Base-by-base conservation (phyloP, 2,329 filamentous ascomycete genomes). In the Aschersonia sp. region DNA sequence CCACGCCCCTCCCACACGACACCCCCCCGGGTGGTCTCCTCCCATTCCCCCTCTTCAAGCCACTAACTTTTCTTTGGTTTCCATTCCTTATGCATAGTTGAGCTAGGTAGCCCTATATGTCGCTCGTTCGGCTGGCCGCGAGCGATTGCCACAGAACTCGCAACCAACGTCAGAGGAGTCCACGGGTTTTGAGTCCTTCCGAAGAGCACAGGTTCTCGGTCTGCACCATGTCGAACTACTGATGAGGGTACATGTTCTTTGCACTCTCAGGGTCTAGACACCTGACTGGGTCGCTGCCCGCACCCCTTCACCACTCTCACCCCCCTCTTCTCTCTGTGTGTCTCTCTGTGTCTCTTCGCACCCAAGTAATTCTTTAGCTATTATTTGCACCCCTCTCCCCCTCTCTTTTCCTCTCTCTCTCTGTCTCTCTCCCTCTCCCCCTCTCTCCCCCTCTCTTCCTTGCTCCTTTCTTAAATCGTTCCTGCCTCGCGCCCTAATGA, bases 31-130 rank as follows among this genome's bases (percentile, higher is more conserved):
- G 14, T 14, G 14, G 14, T 14, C 14, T 14, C 14, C 14, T 14
- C 14, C 14, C 14, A 14, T 14, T 0, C 45, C 39, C 39, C 45
- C 11, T 32, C 30, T 29, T 37, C 30, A 11, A 32, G 45, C 45
- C 37, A 40, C 43, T 22, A 37, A 11, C 10, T 41, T 40, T 46
- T 44, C 43, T 42, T 32, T 46, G 40, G 44, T 22, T 39, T 30
- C 22, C 37, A 29, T 42, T 47, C 43, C 48, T 50, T 39, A 37
- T 49, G 48, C 48, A 46, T 47, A 12, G 44, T 39, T 14, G 44
- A 41, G 44, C 33, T 47, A 40, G 46, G 46, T 50, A 50, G 49
- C 49, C 49, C 49, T 50, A 46, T 49, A 49, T 48, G 46, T 48
- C 33, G 44, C 45, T 47, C 48, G 41, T 45, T 47, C 42, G 43